Evolutionary conservation across 2,329 filamentous ascomycete species (phyloP).

Genomic region (Ophiostoma perfectum): DNA sequence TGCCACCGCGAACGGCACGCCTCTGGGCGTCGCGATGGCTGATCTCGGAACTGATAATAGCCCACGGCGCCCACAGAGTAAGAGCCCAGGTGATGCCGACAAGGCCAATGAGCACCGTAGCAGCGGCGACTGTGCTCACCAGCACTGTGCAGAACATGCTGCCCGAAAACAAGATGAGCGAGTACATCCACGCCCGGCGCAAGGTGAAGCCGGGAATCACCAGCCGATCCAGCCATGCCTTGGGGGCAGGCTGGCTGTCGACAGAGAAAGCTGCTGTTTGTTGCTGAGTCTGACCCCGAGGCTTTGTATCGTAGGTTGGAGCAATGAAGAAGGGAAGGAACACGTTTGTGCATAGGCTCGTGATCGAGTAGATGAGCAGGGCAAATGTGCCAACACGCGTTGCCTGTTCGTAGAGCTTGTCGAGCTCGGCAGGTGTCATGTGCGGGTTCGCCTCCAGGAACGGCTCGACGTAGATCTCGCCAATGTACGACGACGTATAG

Average conservation of each 20-base stretch:
- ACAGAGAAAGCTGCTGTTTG: neutral
- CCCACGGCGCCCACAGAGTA: slow-evolving; percentile 91
- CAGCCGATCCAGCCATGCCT: slow-evolving; percentile 52
- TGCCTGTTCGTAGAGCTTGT: slow-evolving; percentile 74
- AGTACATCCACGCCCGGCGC: slow-evolving; percentile 78
- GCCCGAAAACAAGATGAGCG: slow-evolving; percentile 74
- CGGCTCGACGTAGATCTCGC: slow-evolving; percentile 85
- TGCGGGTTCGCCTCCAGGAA: slow-evolving; percentile 71
- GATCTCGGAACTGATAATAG: slow-evolving; percentile 90
- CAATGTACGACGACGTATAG: slow-evolving; percentile 91
- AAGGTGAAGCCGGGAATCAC: slow-evolving; percentile 80
- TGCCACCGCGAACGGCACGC: neutral
- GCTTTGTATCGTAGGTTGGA: slow-evolving; percentile 61
- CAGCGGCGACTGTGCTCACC: slow-evolving; percentile 63
- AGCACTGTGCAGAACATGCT: slow-evolving; percentile 82
- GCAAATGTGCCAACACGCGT: slow-evolving; percentile 87
- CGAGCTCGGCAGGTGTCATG: slow-evolving; percentile 69
- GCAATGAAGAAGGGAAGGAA: slow-evolving; percentile 80
- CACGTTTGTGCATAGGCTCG: slow-evolving; percentile 75
- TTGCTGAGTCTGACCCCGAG: neutral
- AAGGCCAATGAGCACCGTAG: slow-evolving; percentile 71
- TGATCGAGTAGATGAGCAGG: slow-evolving; percentile 79
- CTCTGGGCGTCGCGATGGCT: slow-evolving; percentile 65
- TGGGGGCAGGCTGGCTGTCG: neutral
- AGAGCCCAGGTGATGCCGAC: slow-evolving; percentile 90